These are phyloP conservation scores for Boletus eberwhitei DNA, from an alignment of 768 basidiomycete genomes.

Conservation along the genomic window DNA sequence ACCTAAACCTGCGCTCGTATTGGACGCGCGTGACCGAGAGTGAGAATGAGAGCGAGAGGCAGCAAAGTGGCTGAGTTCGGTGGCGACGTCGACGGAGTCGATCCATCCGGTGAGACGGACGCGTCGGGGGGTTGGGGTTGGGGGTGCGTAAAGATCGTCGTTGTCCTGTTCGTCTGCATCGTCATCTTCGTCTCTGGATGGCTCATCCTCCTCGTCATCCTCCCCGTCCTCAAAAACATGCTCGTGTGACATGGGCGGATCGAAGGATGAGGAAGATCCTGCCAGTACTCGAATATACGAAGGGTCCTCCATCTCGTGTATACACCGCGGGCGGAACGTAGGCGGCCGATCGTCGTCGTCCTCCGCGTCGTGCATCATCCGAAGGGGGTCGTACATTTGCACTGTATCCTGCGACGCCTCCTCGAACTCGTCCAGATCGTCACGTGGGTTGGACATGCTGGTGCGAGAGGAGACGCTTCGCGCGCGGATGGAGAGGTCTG, in stretches of 20 bases:
- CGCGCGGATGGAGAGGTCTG: constrained; percentile 32
- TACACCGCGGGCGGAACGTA: constrained; percentile 40
- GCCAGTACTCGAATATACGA: constrained; percentile 24
- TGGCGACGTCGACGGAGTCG: constrained; percentile 47
- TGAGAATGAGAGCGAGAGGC: constrained; percentile 22
- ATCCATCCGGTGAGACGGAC: constrained; percentile 57
- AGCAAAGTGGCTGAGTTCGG: constrained; percentile 51
- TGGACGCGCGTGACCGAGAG: not conserved
- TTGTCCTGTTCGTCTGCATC: constrained; percentile 6
- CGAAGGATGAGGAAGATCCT: constrained; percentile 5
- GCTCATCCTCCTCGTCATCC: not conserved
- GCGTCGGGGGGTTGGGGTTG: constrained; percentile 21
- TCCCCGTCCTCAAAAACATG: not conserved
- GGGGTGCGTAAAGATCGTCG: constrained; percentile 16
- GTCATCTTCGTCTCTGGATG: not conserved
- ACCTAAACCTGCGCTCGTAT: not conserved
- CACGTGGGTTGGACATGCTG: constrained; percentile 13
- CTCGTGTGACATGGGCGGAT: not conserved
- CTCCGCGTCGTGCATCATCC: constrained; percentile 32
- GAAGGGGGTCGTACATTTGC: constrained; percentile 13
- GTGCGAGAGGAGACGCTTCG: constrained; percentile 24
- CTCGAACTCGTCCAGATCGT: constrained; percentile 10
- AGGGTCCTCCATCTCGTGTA: constrained; percentile 50
- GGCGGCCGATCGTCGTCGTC: constrained; percentile 26
- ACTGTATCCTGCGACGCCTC: constrained; percentile 16